phyloP scores from a whole-genome alignment of 2,329 filamentous ascomycete species.

The Ceratocystiopsis brevicomis region DNA sequence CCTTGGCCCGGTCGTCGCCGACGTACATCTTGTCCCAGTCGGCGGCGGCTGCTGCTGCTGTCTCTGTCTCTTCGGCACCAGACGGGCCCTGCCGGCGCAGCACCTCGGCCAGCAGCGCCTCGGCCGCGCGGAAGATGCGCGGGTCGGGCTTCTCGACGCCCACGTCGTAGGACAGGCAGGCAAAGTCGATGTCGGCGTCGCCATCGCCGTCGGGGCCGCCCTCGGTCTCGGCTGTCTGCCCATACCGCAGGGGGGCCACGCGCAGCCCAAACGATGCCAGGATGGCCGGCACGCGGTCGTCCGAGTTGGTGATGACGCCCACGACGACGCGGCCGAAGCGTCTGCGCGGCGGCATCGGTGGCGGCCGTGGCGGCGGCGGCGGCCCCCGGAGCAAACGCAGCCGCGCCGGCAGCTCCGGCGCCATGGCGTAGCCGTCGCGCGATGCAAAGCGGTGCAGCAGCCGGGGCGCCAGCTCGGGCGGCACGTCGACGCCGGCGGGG shows the following conservation, averaged over 20 bases:
- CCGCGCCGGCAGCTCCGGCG: constrained; percentile 24
- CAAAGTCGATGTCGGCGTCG: constrained; percentile 29
- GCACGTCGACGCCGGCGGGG: constrained; percentile 17
- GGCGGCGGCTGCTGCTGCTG: no score
- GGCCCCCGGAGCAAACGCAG: constrained; percentile 19
- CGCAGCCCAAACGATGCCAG: constrained; percentile 32
- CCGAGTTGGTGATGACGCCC: constrained; percentile 44
- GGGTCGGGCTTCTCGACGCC: constrained; percentile 39
- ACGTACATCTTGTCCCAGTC: constrained; percentile 8
- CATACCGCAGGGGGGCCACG: constrained; percentile 21
- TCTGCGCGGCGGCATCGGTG: no score
- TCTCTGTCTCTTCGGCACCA: not conserved
- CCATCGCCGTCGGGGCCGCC: no score
- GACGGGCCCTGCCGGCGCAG: not conserved
- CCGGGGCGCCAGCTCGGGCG: constrained; percentile 24
- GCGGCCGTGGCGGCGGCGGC: no score
- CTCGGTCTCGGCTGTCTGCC: no score
- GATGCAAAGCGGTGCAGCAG: constrained; percentile 35
- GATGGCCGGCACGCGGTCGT: constrained; percentile 36
- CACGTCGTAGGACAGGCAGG: constrained; percentile 44
- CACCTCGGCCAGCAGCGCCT: constrained; percentile 15
- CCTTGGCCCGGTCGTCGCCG: constrained; percentile 8
- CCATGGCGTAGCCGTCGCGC: constrained; percentile 30
- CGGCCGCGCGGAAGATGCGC: constrained; percentile 36
- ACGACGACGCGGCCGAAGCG: constrained; percentile 18